Conservation (phyloP, 73 alveolate species). For the Tetrahymena borealis region DNA sequence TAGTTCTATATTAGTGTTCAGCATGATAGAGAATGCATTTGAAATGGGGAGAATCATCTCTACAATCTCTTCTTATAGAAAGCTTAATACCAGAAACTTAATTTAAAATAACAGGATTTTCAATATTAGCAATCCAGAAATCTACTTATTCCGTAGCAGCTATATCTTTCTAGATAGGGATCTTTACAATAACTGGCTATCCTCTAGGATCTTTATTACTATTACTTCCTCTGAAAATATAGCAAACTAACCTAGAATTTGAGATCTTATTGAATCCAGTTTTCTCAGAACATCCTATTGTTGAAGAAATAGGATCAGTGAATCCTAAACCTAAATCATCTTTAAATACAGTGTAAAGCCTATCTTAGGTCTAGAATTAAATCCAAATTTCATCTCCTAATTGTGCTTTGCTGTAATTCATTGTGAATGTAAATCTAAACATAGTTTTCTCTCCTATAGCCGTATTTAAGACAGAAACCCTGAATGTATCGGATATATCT, state of each 20-base stretch:
- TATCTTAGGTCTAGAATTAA: neutral
- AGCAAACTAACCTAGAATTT: neutral
- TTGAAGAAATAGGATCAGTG: neutral
- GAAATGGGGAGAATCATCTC: neutral
- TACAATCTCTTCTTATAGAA: neutral
- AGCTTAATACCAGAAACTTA: neutral
- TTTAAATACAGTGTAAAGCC: neutral
- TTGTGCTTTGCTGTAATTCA: neutral
- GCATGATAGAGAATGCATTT: neutral
- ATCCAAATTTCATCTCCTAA: neutral
- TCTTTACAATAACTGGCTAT: neutral
- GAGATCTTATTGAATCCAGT: neutral
- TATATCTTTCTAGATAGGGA: neutral
- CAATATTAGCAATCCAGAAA: neutral
- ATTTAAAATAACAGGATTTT: neutral
- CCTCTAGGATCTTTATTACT: neutral
- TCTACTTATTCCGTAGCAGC: neutral
- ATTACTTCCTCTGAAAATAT: neutral
- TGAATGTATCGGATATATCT: neutral
- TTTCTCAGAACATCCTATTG: neutral
- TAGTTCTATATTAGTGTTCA: neutral
- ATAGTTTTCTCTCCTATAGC: neutral
- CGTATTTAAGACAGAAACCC: neutral
- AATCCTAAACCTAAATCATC: neutral
- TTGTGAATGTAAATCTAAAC: neutral